Percentiles rank a stretch among this genome's conserved stretches.
These are phyloP conservation scores for Suillus tomentosus DNA, from an alignment of 768 basidiomycete species.

Conservation along the genomic window DNA sequence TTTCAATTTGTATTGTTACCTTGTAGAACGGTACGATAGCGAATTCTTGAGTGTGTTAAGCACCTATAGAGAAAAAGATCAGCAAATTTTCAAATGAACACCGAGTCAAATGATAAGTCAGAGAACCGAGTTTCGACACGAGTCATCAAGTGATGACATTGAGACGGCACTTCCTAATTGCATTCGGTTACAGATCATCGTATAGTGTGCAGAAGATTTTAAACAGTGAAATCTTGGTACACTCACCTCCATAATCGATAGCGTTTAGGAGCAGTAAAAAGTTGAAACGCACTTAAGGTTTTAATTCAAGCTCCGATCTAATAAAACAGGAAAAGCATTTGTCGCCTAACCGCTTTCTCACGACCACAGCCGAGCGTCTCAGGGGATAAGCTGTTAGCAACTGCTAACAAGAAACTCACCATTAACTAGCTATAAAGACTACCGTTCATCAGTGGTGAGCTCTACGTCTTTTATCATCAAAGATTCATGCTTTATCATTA, in stretches of 20 bases:
- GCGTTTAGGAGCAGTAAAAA: not conserved
- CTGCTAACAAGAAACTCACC: constrained; percentile 28
- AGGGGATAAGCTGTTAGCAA: constrained; percentile 38
- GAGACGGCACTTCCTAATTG: constrained; percentile 41
- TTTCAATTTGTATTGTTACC: constrained; percentile 6
- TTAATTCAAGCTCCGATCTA: constrained; percentile 31
- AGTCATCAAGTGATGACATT: constrained; percentile 29
- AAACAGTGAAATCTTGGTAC: not conserved
- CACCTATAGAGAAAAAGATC: not conserved
- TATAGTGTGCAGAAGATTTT: not conserved
- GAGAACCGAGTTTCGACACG: constrained; percentile 38
- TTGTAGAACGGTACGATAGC: not conserved
- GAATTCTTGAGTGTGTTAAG: not conserved
- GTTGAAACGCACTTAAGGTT: constrained; percentile 4
- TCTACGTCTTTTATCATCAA: constrained; percentile 17
- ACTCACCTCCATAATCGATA: constrained; percentile 23
- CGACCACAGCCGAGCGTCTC: constrained; percentile 37
- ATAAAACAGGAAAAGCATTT: constrained; percentile 31
- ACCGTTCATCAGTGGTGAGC: constrained; percentile 28
- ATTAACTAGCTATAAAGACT: constrained; percentile 14
- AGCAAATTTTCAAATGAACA: not conserved
- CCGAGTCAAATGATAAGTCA: constrained; percentile 20
- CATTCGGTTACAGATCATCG: constrained; percentile 36
- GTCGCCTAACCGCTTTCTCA: constrained; percentile 34
- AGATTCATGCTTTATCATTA: constrained; percentile 10